Evolutionary conservation across 2,329 filamentous ascomycete species (phyloP), one percentile per base, ranked within the genome.

Genomic region (Fusarium brevicatenulatum): DNA sequence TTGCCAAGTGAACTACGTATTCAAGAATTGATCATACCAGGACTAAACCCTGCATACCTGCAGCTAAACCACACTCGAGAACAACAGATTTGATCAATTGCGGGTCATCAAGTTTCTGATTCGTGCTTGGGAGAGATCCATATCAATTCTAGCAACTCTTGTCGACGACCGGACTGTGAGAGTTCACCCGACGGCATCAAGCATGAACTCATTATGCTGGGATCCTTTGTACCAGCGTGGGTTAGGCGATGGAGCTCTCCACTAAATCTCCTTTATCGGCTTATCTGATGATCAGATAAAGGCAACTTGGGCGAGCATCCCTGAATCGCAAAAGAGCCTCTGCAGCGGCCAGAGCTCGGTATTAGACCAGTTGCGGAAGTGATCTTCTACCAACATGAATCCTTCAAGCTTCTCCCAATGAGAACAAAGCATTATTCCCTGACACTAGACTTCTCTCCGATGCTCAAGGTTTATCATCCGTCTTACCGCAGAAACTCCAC

Each of bases 261-360:
- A 49, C 62, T 43, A 34, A 55, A 56, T n/a, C 23, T 53, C 34
- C 40, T 53, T 39, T 54, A 47, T 58, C 54, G 62, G 53, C 69
- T 69, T 63, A 72, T 73, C 66, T 53, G 71, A 73, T 71, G 44
- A 71, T 74, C 71, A 66, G 71, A 74, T 74, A 74, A 74, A 42
- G 21, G 46, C 44, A 62, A 42, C 44, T 43, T 55, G 28, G 28
- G 28, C 30, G 23, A 43, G 21, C n/a, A 72, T 70, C 42, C 69
- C 46, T 72, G 59, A 43, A 36, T 47, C 30, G 12, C 44, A 62
- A 49, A 39, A 39, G 46, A 69, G 44, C 46, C 36, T 63, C 57
- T 68, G 54, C 66, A 39, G 43, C 25, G 15, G 39, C 40, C 52
- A 47, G 47, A 61, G 23, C 39, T 56, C 37, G n/a, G 37, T 39